These are phyloP conservation scores for Exobasidium rhododendri DNA, from an alignment of 1,284 basidiomycete genomes.

Conservation along the genomic window DNA sequence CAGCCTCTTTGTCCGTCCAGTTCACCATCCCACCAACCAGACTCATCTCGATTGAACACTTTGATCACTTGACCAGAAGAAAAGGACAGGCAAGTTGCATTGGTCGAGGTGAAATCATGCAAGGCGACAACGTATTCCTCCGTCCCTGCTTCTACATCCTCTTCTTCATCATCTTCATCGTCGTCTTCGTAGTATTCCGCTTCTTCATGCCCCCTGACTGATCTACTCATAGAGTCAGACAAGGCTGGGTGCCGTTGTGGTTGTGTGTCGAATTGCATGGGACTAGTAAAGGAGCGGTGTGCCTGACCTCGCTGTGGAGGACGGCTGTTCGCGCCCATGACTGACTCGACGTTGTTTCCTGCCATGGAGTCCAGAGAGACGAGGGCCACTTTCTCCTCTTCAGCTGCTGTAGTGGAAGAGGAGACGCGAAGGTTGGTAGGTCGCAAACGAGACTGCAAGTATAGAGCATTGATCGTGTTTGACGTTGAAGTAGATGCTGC, in stretches of 20 bases:
- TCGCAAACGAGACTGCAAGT: neutral
- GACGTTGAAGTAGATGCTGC: neutral
- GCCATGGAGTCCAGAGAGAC: neutral
- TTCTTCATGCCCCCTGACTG: neutral
- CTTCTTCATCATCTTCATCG: neutral
- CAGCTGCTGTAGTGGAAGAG: neutral
- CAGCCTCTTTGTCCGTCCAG: constrained; percentile 69
- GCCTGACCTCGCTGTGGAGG: neutral
- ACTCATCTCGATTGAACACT: constrained; percentile 77
- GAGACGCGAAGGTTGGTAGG: neutral
- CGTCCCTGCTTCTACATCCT: constrained; percentile 14
- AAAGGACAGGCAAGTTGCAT: constrained; percentile 73
- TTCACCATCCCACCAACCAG: constrained; percentile 99
- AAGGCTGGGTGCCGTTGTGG: neutral
- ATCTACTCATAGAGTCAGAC: neutral
- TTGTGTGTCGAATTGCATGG: neutral
- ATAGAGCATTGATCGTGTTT: neutral
- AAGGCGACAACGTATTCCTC: constrained; percentile 55
- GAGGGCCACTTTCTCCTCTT: neutral
- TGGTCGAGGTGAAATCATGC: constrained; percentile 51
- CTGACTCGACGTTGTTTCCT: neutral
- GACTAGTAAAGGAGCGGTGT: neutral
- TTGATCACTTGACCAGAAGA: constrained; percentile 83
- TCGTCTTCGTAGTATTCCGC: no score
- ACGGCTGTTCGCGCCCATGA: neutral